Evolutionary conservation across 257 asterid genomes (phyloP).

Genomic region (Ilex asprella): DNA sequence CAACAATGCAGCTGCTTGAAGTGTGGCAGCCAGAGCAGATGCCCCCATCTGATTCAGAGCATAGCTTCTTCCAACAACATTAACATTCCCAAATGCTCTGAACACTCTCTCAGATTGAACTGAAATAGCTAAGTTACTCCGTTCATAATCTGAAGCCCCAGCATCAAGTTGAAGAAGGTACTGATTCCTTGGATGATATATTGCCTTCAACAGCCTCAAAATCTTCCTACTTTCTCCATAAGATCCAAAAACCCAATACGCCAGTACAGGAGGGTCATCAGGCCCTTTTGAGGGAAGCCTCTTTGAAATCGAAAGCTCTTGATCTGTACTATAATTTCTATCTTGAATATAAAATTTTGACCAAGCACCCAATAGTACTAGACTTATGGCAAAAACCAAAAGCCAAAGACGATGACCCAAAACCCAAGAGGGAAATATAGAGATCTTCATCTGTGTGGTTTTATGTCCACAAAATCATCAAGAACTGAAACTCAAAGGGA

Average conservation of each 20-base stretch:
- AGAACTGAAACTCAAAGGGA: too few species aligned
- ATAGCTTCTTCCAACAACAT: constrained; percentile 39
- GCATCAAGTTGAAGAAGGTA: constrained; percentile 52
- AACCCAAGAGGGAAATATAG: constrained; percentile 6
- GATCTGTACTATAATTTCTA: constrained; percentile 2
- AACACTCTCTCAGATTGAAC: constrained; percentile 23
- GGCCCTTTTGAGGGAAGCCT: constrained; percentile 29
- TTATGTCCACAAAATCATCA: too few species aligned
- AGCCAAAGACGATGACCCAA: constrained; percentile 21
- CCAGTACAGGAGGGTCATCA: constrained; percentile 35
- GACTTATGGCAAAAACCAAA: constrained; percentile 14
- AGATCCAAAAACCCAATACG: constrained; percentile 50
- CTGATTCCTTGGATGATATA: constrained; percentile 55
- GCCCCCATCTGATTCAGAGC: constrained; percentile 38
- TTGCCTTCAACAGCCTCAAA: constrained; percentile 36
- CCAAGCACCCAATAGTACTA: constrained; percentile 21
- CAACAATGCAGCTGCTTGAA: constrained; percentile 53
- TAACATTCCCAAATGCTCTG: constrained; percentile 41
- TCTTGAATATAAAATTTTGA: constrained; percentile 1
- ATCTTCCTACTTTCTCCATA: constrained; percentile 36
- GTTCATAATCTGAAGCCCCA: constrained; percentile 18
- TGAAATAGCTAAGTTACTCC: constrained; percentile 20
- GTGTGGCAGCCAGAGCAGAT: constrained; percentile 47
- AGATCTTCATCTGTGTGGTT: constrained; percentile 4
- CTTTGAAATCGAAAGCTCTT: constrained; percentile 11